Percentiles rank a stretch among this genome's conserved stretches.
These are phyloP conservation scores for Naganishia vishniacii DNA, from an alignment of 768 basidiomycete genomes.

Conservation along the genomic window DNA sequence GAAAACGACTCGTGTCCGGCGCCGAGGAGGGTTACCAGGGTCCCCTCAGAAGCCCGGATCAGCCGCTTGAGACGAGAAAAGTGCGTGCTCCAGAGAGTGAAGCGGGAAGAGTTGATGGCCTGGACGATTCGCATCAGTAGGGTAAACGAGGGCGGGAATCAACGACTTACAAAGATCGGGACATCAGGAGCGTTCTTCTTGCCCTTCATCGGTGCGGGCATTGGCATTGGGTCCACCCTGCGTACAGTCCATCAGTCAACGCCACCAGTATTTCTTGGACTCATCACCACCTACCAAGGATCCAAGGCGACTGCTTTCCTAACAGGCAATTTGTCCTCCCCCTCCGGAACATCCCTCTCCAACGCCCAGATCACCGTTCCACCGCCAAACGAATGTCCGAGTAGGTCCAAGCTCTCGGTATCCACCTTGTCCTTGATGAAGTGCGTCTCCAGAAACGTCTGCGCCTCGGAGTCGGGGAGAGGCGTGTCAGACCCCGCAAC, in stretches of 20 bases:
- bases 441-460: neutral
- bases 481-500: neutral
- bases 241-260: conserved; percentile 19
- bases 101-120: conserved; percentile 69
- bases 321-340: conserved; percentile 55
- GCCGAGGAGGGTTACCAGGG: conserved; percentile 35
- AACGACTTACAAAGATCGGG: conserved; percentile 29
- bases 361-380: conserved; percentile 53
- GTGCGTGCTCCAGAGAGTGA: conserved; percentile 74
- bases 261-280: too few relatives aligned
- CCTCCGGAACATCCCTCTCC: conserved; percentile 43
- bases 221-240: conserved; percentile 25
- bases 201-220: conserved; percentile 30
- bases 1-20: conserved; percentile 44
- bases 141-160: conserved; percentile 1
- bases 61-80: conserved; percentile 59
- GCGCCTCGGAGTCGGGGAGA: neutral
- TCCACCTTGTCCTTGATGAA: conserved; percentile 35
- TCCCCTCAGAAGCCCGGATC: conserved; percentile 47
- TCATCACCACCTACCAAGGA: conserved; percentile 80
- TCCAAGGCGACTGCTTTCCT: conserved; percentile 63
- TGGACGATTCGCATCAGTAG: too few relatives aligned
- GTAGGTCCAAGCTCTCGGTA: conserved; percentile 50
- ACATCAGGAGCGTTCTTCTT: conserved; percentile 35
- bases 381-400: conserved; percentile 59